phyloP scores from a whole-genome alignment of 441 rosid genomes.

The Populus trichocarpa region DNA sequence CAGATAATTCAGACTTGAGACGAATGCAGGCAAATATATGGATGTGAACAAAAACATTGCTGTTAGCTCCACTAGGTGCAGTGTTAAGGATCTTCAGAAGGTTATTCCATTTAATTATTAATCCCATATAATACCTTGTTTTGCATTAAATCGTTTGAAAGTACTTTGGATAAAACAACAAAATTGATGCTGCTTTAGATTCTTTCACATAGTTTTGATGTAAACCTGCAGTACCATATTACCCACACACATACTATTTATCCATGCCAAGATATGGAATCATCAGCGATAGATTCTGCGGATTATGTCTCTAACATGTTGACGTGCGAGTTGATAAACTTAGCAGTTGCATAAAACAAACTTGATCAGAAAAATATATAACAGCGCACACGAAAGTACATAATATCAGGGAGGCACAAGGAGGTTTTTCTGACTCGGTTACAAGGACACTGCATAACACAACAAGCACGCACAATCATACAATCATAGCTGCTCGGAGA shows the following conservation, averaged over 20 bases:
- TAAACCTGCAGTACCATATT: no score
- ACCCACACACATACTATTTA: no score
- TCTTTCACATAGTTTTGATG: no score
- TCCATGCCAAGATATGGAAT: not conserved
- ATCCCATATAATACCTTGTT: no score
- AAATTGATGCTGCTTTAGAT: no score
- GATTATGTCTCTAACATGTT: not conserved
- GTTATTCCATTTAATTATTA: not conserved
- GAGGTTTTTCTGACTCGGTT: not conserved
- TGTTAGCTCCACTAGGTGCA: not conserved
- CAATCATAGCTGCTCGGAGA: not conserved
- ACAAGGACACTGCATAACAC: not conserved
- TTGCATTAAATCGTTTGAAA: no score
- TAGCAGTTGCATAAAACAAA: not conserved
- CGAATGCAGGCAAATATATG: not conserved
- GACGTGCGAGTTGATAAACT: no score
- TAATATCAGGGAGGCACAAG: not conserved
- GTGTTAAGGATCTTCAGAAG: not conserved
- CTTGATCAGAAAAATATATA: not conserved
- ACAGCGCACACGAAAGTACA: not conserved
- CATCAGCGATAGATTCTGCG: not conserved
- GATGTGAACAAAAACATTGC: not conserved
- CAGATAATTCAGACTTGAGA: not conserved
- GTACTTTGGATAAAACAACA: no score
- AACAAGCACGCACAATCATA: not conserved